Conservation (phyloP, 306 rosid genomes). For the Prosopis cineraria region DNA sequence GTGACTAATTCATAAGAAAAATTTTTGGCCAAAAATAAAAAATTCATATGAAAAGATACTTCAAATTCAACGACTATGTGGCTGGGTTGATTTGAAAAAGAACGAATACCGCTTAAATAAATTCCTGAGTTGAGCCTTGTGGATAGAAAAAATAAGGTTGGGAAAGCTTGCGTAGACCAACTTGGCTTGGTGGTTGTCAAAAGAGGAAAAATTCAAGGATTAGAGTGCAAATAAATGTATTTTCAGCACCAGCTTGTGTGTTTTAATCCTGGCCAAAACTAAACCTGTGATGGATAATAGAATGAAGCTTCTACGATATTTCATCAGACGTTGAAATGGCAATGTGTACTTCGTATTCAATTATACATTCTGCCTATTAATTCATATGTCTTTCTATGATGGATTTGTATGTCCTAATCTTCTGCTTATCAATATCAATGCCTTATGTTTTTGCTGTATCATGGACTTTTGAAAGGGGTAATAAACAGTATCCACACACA, state of each 20-base stretch:
- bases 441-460: background rate
- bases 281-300: background rate
- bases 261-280: background rate
- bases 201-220: background rate
- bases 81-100: background rate
- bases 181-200: background rate
- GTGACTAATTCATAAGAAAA: background rate
- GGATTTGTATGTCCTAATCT: background rate
- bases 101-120: background rate
- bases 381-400: slow-evolving; percentile 13
- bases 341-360: background rate
- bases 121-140: background rate
- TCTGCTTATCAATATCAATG: background rate
- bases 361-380: slow-evolving; percentile 14
- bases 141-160: background rate
- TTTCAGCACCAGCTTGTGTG: background rate
- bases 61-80: background rate
- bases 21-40: too few species aligned
- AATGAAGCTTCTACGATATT: background rate
- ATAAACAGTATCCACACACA: too few species aligned
- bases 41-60: background rate
- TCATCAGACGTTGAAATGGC: slow-evolving; percentile 16
- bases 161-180: background rate
- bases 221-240: background rate
- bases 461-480: background rate